phyloP scores from a whole-genome alignment of 192 early-diverging fungal genomes.

The Borealophlyctis nickersoniae region DNA sequence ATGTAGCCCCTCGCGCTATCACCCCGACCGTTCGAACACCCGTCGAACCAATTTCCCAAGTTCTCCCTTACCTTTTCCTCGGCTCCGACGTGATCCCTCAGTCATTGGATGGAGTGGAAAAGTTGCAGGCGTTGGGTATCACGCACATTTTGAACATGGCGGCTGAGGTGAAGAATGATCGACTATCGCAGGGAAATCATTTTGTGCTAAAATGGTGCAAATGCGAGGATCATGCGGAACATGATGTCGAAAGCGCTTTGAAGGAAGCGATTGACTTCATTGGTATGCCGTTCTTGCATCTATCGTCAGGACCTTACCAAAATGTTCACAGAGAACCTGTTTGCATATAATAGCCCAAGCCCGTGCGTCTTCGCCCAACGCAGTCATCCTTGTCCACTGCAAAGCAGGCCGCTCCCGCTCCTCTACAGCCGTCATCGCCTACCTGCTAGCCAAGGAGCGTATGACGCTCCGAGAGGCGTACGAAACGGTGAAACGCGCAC shows the following conservation, averaged over 20 bases:
- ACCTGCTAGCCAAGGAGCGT: conserved; percentile 55
- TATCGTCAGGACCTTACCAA: neutral
- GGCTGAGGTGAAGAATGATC: conserved; percentile 59
- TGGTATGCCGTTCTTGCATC: conserved; percentile 39
- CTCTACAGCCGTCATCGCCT: conserved; percentile 65
- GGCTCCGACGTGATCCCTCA: conserved; percentile 62
- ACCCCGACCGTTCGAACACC: conserved; percentile 29
- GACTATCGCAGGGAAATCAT: conserved; percentile 37
- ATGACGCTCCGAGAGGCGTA: conserved; percentile 67
- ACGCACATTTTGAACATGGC: conserved; percentile 76
- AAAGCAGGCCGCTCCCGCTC: conserved; percentile 72
- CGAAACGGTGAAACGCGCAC: conserved; percentile 58
- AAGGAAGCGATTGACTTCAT: conserved; percentile 65
- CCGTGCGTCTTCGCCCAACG: conserved; percentile 26
- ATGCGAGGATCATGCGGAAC: conserved; percentile 63
- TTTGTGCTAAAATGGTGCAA: conserved; percentile 43
- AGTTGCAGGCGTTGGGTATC: conserved; percentile 50
- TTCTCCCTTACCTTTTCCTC: conserved; percentile 59
- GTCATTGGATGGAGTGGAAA: conserved; percentile 44
- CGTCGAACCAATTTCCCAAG: conserved; percentile 41
- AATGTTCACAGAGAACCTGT: neutral
- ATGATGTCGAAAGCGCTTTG: conserved; percentile 62
- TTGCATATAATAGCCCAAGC: conserved; percentile 27
- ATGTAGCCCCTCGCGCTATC: conserved; percentile 5
- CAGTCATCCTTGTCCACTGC: conserved; percentile 71